phyloP scores from a whole-genome alignment of 1,284 basidiomycete genomes.

The Ceratobasidium sp. region DNA sequence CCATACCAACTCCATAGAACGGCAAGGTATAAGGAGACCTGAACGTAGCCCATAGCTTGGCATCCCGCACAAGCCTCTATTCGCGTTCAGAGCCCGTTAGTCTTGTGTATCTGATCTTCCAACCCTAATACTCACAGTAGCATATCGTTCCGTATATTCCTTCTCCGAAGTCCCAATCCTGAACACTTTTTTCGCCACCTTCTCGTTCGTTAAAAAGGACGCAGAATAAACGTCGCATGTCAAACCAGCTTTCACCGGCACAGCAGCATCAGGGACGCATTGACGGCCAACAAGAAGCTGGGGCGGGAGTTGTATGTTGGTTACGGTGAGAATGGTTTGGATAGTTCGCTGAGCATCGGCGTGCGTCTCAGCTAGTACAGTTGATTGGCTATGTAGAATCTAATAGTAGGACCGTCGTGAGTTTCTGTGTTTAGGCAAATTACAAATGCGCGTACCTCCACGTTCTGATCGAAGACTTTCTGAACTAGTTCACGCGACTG shows the following conservation, averaged over 20 bases:
- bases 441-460: too few species aligned
- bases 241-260: neutral
- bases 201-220: neutral
- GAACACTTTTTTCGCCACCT: slow-evolving; percentile 2
- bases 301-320: neutral
- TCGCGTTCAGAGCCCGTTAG: neutral
- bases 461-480: too few species aligned
- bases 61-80: slow-evolving; percentile 15
- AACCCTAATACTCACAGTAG: neutral
- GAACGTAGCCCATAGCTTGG: slow-evolving; percentile 11
- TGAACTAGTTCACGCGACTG: too few species aligned
- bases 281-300: neutral
- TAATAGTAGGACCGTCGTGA: too few species aligned
- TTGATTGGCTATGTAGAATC: neutral
- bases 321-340: neutral
- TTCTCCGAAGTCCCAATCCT: slow-evolving; percentile 3
- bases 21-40: slow-evolving; percentile 34
- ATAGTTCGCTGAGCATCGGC: neutral
- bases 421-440: too few species aligned
- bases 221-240: slow-evolving; percentile 6
- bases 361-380: neutral
- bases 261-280: neutral
- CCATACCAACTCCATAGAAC: slow-evolving; percentile 11
- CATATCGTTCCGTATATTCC: neutral
- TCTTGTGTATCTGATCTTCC: too few species aligned